These are phyloP conservation scores for Antrodiella citrinella DNA, from an alignment of 768 basidiomycete species.

Conservation along the genomic window DNA sequence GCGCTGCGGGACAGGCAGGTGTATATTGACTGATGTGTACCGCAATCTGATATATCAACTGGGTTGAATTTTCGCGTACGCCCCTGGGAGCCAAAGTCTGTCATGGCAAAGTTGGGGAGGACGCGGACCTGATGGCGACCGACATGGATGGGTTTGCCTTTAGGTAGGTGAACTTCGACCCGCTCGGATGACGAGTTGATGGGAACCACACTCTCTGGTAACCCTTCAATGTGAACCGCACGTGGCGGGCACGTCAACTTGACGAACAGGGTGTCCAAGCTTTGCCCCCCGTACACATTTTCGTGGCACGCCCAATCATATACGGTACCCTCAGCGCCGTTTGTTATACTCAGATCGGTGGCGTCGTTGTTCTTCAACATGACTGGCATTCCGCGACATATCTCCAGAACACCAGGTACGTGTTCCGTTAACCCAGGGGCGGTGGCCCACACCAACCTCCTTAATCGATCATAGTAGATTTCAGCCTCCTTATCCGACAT, in stretches of 20 bases:
- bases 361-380: constrained; percentile 17
- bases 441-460: constrained; percentile 10
- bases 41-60: constrained; percentile 10
- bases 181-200: not conserved
- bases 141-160: constrained; percentile 1
- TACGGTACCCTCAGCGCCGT: constrained; percentile 17
- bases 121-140: constrained; percentile 10
- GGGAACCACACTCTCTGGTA: constrained; percentile 16
- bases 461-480: not conserved
- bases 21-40: constrained; percentile 12
- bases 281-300: not conserved
- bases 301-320: constrained; percentile 6
- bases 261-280: constrained; percentile 10
- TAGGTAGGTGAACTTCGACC: constrained; percentile 6
- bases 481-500: too few relatives aligned
- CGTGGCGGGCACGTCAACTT: constrained; percentile 7
- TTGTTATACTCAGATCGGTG: constrained; percentile 18
- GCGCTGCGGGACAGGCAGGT: constrained; percentile 17
- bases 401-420: constrained; percentile 11
- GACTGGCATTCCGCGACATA: constrained; percentile 18
- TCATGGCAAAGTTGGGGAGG: constrained; percentile 18
- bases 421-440: constrained; percentile 12
- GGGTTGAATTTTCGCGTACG: constrained; percentile 13
- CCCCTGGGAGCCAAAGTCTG: constrained; percentile 18
- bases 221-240: constrained; percentile 5